A percentile compares a stretch with the other conserved stretches of the same genome.
phyloP scores from a whole-genome alignment of 73 alveolate species.

The Effrenium voratum region DNA sequence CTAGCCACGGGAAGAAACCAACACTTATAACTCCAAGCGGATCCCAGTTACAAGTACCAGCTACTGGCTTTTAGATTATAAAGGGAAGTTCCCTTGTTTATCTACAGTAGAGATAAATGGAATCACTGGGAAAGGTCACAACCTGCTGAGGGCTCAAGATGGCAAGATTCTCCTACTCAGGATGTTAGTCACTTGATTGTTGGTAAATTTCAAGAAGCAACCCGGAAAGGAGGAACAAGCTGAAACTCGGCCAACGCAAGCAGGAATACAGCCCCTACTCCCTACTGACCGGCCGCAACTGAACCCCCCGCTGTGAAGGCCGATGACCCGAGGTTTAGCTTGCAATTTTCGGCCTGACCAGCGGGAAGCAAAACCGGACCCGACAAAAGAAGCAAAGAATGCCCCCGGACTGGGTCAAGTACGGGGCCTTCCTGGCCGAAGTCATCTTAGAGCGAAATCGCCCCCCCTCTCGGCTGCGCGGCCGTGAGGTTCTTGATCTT shows the following conservation, averaged over 20 bases:
- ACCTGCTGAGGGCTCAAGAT: not conserved
- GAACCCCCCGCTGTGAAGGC: not conserved
- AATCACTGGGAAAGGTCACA: not conserved
- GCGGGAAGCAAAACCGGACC: not conserved
- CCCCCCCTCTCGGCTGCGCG: not conserved
- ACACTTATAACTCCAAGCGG: no score
- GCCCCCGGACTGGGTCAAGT: not conserved
- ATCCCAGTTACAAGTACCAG: not conserved
- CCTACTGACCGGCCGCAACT: not conserved
- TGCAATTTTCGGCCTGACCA: not conserved
- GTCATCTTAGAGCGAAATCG: not conserved
- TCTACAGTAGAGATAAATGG: not conserved
- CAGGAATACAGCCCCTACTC: not conserved
- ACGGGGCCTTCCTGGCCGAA: not conserved
- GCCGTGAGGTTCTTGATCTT: slow-evolving; percentile 78
- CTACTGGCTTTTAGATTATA: not conserved
- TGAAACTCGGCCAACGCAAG: no score
- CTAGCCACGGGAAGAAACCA: not conserved
- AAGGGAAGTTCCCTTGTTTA: not conserved
- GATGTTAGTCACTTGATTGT: not conserved
- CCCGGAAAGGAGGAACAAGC: no score
- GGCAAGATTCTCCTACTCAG: not conserved
- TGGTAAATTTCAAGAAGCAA: no score
- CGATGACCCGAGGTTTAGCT: not conserved
- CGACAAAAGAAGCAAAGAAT: not conserved